Conservation (phyloP, 495 filamentous ascomycete species). For the Oidiodendron maius region DNA sequence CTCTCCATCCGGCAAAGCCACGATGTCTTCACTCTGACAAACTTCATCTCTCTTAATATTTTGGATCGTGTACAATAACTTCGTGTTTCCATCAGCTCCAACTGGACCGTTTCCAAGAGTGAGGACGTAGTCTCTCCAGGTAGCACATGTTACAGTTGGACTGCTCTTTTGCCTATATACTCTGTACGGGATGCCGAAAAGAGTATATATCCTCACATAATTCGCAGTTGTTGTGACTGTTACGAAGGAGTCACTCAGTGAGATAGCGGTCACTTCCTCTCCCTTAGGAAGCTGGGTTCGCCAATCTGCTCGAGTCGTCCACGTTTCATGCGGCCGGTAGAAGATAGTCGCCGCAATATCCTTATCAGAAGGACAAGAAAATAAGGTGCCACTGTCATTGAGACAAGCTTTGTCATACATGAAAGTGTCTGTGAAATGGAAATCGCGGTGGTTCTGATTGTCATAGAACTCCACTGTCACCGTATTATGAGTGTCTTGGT, state of each 20-base stretch:
- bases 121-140: constrained; percentile 89
- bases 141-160: constrained; percentile 84
- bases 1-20: constrained; percentile 70
- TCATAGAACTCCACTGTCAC: constrained; percentile 98
- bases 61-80: constrained; percentile 80
- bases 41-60: constrained; percentile 91
- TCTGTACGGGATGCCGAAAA: constrained; percentile 83
- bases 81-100: constrained; percentile 65
- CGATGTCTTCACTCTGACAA: constrained; percentile 84
- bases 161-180: constrained; percentile 86
- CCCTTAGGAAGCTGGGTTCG: constrained; percentile 74
- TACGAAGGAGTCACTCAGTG: constrained; percentile 86
- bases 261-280: constrained; percentile 77
- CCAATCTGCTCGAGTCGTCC: constrained; percentile 90
- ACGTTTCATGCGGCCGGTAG: constrained; percentile 94
- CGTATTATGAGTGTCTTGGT: constrained; percentile 90
- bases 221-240: constrained; percentile 77
- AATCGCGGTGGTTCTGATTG: constrained; percentile 81
- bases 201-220: constrained; percentile 87
- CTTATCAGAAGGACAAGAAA: constrained; percentile 70
- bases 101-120: constrained; percentile 90
- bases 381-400: constrained; percentile 77
- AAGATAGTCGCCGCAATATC: constrained; percentile 76
- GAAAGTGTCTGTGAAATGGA: constrained; percentile 95
- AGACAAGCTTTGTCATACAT: constrained; percentile 93